Percentiles rank a stretch among this genome's conserved stretches.
phyloP scores from a whole-genome alignment of 768 basidiomycete genomes.

The Lactifluus subvellereus region DNA sequence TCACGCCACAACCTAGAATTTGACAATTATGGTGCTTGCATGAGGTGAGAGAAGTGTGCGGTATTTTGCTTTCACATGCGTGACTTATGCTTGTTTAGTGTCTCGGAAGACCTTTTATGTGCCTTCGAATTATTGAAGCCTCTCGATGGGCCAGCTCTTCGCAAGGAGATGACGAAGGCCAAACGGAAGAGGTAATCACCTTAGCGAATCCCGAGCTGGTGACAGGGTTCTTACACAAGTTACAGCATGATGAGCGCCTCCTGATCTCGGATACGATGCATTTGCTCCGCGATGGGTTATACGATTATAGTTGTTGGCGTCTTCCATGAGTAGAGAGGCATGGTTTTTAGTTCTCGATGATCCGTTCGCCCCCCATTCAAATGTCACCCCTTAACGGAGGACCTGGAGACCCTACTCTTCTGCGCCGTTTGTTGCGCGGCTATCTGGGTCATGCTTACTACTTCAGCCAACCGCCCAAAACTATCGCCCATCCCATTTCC shows the following conservation, averaged over 20 bases:
- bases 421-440: neutral
- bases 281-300: constrained; percentile 12
- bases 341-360: constrained; percentile 1
- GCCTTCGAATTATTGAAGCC: constrained; percentile 98
- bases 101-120: constrained; percentile 94
- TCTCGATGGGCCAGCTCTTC: constrained; percentile 85
- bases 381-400: neutral
- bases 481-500: constrained; percentile 4
- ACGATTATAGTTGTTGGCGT: constrained; percentile 23
- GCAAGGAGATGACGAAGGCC: constrained; percentile 98
- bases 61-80: neutral
- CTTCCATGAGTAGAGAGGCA: constrained; percentile 8
- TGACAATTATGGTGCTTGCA: constrained; percentile 92
- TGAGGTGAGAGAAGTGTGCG: constrained; percentile 55
- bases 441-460: neutral
- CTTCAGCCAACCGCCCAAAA: neutral
- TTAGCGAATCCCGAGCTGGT: neutral
- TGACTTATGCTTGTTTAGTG: constrained; percentile 40
- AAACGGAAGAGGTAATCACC: constrained; percentile 84
- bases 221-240: neutral
- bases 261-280: constrained; percentile 6
- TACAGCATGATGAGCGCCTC: constrained; percentile 25
- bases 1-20: constrained; percentile 55
- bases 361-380: neutral
- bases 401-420: neutral